Percentiles rank a stretch among this genome's conserved stretches.
These are phyloP conservation scores for Elongisporangium anandrum DNA, from an alignment of 352 stramenopile species.

Conservation along the genomic window DNA sequence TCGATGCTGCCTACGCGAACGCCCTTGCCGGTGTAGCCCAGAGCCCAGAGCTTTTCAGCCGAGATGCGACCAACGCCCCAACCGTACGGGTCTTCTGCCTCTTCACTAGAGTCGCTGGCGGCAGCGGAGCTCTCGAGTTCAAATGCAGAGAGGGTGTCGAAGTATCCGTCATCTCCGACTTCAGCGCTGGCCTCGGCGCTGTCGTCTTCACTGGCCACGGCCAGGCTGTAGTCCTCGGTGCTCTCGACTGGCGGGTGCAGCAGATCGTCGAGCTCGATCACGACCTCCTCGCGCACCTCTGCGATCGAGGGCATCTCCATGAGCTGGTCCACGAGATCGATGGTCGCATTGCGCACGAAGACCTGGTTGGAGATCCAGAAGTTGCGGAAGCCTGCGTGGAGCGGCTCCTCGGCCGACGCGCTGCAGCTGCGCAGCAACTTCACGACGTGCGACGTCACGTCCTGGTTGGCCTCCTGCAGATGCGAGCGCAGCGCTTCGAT, in stretches of 20 bases:
- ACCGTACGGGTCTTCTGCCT: conserved; percentile 8
- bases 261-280: conserved; percentile 6
- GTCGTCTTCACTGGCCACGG: too few relatives aligned
- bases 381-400: conserved; percentile 10
- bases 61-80: conserved; percentile 32
- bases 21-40: conserved; percentile 17
- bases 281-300: conserved; percentile 22
- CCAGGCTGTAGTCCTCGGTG: too few relatives aligned
- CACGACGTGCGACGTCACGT: conserved; percentile 9
- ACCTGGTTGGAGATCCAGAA: conserved; percentile 39
- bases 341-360: conserved; percentile 21
- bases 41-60: conserved; percentile 27
- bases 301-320: conserved; percentile 14
- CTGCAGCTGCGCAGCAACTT: conserved; percentile 7
- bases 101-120: background rate
- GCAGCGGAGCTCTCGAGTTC: conserved; percentile 12
- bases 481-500: conserved; percentile 12
- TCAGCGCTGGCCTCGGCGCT: too few relatives aligned
- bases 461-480: conserved; percentile 5
- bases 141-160: conserved; percentile 10
- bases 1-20: conserved; percentile 36
- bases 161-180: too few relatives aligned
- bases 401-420: conserved; percentile 11
- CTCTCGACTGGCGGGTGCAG: background rate
- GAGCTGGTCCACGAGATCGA: conserved; percentile 19